A percentile compares a stretch with the other conserved stretches of the same genome.
Conservation (phyloP, 257 asterid species). For the Coffea canephora region DNA sequence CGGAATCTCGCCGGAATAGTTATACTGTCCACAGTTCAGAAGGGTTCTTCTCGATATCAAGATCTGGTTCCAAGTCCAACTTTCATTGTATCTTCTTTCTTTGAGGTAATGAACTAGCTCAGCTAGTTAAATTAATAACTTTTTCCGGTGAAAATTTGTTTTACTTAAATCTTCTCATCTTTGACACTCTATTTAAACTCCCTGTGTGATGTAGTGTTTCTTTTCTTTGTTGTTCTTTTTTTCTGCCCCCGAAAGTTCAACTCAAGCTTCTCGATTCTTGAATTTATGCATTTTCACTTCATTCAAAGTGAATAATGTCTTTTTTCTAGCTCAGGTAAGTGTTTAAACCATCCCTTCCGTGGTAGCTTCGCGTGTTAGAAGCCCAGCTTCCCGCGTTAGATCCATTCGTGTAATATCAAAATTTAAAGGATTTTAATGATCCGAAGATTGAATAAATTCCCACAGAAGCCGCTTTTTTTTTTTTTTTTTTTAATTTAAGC, state of each 20-base stretch:
- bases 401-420: slow-evolving; percentile 9
- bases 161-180: background rate
- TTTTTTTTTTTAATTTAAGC: slow-evolving; percentile 31
- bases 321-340: background rate
- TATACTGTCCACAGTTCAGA: background rate
- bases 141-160: too few relatives aligned
- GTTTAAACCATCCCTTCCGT: background rate
- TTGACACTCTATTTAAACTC: background rate
- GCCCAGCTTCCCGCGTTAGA: slow-evolving; percentile 14
- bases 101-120: slow-evolving; percentile 7
- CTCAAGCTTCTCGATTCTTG: background rate
- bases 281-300: background rate
- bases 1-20: slow-evolving; percentile 33
- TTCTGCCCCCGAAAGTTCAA: background rate
- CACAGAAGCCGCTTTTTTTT: background rate
- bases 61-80: background rate
- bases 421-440: slow-evolving; percentile 14
- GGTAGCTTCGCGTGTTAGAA: slow-evolving; percentile 11
- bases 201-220: background rate
- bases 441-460: background rate
- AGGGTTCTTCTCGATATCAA: slow-evolving; percentile 10
- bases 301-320: background rate
- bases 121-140: background rate
- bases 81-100: background rate
- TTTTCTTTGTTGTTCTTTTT: too few relatives aligned